Base-by-base conservation (phyloP, 2,329 filamentous ascomycete species). In the Phaeosphaeria sp. region DNA sequence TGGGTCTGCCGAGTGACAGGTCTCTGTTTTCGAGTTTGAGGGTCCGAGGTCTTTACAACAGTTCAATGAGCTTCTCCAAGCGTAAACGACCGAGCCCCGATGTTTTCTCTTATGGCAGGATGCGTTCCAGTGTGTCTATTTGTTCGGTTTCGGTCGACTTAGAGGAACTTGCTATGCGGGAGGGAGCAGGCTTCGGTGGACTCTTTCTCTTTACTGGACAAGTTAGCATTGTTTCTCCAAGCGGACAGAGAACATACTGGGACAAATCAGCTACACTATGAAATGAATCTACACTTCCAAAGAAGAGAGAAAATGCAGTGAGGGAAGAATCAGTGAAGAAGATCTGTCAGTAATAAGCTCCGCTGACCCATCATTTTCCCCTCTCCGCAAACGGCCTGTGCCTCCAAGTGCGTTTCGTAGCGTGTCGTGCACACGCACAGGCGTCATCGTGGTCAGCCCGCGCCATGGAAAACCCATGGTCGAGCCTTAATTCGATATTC, bases 361-460 rank as follows among this genome's bases (percentile, higher is more conserved):
- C 65, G 55, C 55, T 67, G 30, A 36, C 30, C 30, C 30, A 36
- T 36, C 30, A 6, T 36, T 36, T 36, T 58, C 59, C 63, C 59
- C 59, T 60, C 60, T 62, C 64, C 56, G 60, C 57, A 53, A 49
- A 49, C 47, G 20, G 61, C 40, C 59, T 57, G 61, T 66, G 63
- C 64, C 65, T 64, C 60, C 60, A 65, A 46, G 44, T 46, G 55
- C 58, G 65, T 68, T 69, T 64, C 67, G 67, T 69, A 68, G 66
- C 60, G 58, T 64, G 56, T 60, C 58, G 54, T 61, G 65, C 65
- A 62, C 59, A 60, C 61, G 65, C 64, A 62, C 59, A 61, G 64
- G 65, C 65, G 65, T 68, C 62, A 68, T 68, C 56, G 59, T 56
- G 63, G 57, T 58, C 25, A 49, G 46, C 30, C 44, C 44, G 42